Base-by-base conservation (phyloP, 768 basidiomycete species). In the Lactarius hatsudake region DNA sequence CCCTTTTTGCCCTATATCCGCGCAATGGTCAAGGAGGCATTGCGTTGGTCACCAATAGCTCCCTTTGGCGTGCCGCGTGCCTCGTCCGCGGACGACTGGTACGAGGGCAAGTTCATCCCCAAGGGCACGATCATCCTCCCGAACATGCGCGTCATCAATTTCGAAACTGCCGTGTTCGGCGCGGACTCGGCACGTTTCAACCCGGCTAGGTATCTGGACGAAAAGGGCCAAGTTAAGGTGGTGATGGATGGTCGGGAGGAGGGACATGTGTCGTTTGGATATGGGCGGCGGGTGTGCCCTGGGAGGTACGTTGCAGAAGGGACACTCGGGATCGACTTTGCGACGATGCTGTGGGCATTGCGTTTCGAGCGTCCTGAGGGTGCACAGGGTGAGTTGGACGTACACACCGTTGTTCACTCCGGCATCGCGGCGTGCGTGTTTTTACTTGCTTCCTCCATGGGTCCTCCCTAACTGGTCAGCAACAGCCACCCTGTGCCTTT, bases 1-100 rank as follows among this genome's bases (percentile, higher is more conserved):
- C 51, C 51, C 13, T 53, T 12, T 6, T 12, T 53, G 0, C 51
- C 51, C 3, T 53, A 53, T 53, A 53, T 53, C 26, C 26, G 51
- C 6, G 51, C 51, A 13, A 53, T 53, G 51, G 26, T 15, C 51
- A 53, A 53, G 26, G 51, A 53, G 15, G 12, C 5, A 26, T 13
- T 23, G 5, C 51, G 51, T 2, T 53, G 32, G 62, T 56, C 56
- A 18, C 58, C 38, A 59, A 40, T 59, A 51, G 10, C 67, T n/a
- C 69, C 69, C 42, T 59, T 48, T 18, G 63, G 63, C 17, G 20
- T 48, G 13, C 51, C 51, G 51, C 51, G 26, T 26, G 51, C 51
- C 23, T 53, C 51, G 26, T 53, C 51, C 13, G 51, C 26, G 26
- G 51, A 53, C 26, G 26, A 53, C 51, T 26, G 51, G 51, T 53